Conservation (phyloP, 2,329 filamentous ascomycete genomes). For the Microdochium trichocladiopsis region DNA sequence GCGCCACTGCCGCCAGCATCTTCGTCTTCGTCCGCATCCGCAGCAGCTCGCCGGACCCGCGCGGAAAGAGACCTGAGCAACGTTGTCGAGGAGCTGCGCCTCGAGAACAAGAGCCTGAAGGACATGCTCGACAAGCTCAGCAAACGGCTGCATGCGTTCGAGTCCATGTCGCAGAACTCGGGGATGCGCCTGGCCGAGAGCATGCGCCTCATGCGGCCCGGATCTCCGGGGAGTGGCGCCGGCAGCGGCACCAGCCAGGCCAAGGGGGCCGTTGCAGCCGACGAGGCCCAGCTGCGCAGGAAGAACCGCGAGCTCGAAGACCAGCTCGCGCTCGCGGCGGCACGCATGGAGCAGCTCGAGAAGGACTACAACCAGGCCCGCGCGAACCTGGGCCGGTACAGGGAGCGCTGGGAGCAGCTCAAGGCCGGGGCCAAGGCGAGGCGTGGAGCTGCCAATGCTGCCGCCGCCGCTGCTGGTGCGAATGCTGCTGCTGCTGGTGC, state of each 20-base stretch:
- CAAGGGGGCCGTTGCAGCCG: slow-evolving; percentile 19
- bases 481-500: background rate
- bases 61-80: slow-evolving; percentile 47
- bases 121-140: slow-evolving; percentile 80
- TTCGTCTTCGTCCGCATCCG: background rate
- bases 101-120: slow-evolving; percentile 83
- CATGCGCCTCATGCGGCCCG: slow-evolving; percentile 53
- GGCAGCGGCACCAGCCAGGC: slow-evolving; percentile 1
- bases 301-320: slow-evolving; percentile 62
- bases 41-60: slow-evolving; percentile 22
- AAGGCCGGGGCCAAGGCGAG: slow-evolving; percentile 55
- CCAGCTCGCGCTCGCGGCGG: slow-evolving; percentile 47
- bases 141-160: slow-evolving; percentile 85
- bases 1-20: background rate
- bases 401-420: slow-evolving; percentile 54
- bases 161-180: slow-evolving; percentile 83
- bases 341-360: slow-evolving; percentile 62
- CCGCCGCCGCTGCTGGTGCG: background rate
- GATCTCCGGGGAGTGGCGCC: slow-evolving; percentile 33
- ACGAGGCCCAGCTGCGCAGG: slow-evolving; percentile 36
- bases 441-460: slow-evolving; percentile 2
- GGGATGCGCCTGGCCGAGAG: slow-evolving; percentile 83
- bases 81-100: slow-evolving; percentile 77
- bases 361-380: slow-evolving; percentile 48
- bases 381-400: slow-evolving; percentile 49